These are phyloP conservation scores for Melampsora americana DNA, from an alignment of 1,284 basidiomycete species.

Conservation along the genomic window DNA sequence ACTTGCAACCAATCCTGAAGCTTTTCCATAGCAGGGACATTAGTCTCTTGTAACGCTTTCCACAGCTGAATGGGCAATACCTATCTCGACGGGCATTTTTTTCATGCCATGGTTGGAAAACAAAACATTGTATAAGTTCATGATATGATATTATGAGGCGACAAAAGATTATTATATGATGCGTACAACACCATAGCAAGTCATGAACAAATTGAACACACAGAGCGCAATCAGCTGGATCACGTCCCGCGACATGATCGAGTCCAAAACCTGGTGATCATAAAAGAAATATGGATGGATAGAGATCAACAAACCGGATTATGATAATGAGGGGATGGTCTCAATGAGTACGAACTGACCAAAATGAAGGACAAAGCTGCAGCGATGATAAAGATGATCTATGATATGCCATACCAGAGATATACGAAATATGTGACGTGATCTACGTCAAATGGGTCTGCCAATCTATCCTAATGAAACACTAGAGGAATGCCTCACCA, in stretches of 20 bases:
- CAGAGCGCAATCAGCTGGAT: slow-evolving; percentile 9
- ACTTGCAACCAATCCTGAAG: neutral
- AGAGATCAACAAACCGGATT: neutral
- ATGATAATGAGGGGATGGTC: neutral
- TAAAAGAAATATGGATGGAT: neutral
- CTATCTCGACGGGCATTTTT: neutral
- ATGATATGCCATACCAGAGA: neutral
- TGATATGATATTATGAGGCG: neutral
- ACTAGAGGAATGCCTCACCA: neutral
- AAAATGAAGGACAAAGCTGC: slow-evolving; percentile 4
- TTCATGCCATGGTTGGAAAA: neutral
- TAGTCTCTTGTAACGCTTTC: slow-evolving; percentile 7
- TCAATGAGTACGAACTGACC: neutral
- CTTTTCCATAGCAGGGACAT: neutral
- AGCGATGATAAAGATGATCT: neutral
- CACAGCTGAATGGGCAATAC: slow-evolving; percentile 1
- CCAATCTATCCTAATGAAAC: no score
- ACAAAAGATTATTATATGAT: neutral
- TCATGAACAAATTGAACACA: slow-evolving; percentile 14
- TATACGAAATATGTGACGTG: neutral
- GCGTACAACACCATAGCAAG: slow-evolving; percentile 2
- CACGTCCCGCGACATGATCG: neutral
- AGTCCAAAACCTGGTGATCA: slow-evolving; percentile 9
- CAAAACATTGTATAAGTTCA: neutral
- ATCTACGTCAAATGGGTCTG: neutral